A percentile compares a stretch with the other conserved stretches of the same genome.
Evolutionary conservation across 768 basidiomycete species (phyloP).

Genomic region (Clitopilus passeckerianus): DNA sequence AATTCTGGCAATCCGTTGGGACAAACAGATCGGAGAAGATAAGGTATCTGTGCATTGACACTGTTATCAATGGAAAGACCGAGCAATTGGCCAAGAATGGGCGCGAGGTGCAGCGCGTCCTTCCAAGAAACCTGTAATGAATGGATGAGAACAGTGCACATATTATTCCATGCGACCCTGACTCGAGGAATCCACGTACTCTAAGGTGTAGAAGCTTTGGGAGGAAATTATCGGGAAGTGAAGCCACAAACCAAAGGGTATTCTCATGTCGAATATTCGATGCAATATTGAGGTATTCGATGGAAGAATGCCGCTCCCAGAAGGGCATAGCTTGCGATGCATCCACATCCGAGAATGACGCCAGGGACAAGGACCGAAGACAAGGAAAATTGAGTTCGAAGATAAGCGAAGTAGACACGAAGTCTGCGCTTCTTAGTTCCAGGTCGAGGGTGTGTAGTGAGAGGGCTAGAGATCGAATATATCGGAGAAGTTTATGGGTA

Average conservation of each 20-base stretch:
- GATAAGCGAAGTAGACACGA: background rate
- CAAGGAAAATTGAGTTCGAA: background rate
- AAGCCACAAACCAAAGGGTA: background rate
- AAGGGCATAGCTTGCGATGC: slow-evolving; percentile 7
- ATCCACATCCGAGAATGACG: background rate
- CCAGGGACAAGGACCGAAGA: background rate
- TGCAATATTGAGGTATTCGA: slow-evolving; percentile 5
- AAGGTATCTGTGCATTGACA: slow-evolving; percentile 13
- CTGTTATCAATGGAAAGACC: slow-evolving; percentile 7
- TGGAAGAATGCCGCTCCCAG: slow-evolving; percentile 8
- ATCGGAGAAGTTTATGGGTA: background rate
- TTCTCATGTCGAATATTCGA: background rate
- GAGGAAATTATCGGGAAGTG: background rate
- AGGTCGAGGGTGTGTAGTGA: slow-evolving; percentile 1
- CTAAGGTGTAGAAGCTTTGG: slow-evolving; percentile 3
- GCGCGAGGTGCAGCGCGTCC: slow-evolving; percentile 2
- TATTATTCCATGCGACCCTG: background rate
- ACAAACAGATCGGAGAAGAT: slow-evolving; percentile 11
- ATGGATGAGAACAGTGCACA: background rate
- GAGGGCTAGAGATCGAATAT: background rate
- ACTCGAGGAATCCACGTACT: background rate
- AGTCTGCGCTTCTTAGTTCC: background rate
- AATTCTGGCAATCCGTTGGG: slow-evolving; percentile 11
- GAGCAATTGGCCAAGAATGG: slow-evolving; percentile 8
- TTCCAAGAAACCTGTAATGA: background rate